Evolutionary conservation across 495 filamentous ascomycete species (phyloP), one percentile per base, ranked within the genome.

Genomic region (Viridothelium virens): DNA sequence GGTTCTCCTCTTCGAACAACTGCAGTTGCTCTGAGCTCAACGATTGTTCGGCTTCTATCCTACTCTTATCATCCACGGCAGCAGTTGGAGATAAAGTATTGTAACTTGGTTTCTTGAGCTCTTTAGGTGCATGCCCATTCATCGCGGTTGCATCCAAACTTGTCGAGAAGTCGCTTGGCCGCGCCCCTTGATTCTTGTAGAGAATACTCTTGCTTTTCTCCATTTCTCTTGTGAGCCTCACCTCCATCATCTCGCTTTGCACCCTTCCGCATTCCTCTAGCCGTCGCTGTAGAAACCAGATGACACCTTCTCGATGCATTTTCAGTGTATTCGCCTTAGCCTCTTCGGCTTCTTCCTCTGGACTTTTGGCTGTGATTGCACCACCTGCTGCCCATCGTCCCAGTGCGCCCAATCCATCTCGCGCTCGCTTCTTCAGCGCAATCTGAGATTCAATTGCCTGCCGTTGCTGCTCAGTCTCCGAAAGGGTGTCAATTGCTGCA

Each of bases 1-100:
- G 87, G 74, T 99, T 97, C 75, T 97, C 92, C 76, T 89, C 85
- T 47, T 91, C 92, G 77, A 99, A 97, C 69, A 97, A 81, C 75
- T 96, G 93, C 64, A 91, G 75, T 75, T 97, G 92, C 69, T 96
- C 91, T 61, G 84, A 83, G 25, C 85, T 88, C 67, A 97, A 77
- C 66, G 89, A 82, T 38, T 83, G 77, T 66, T 87, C 82, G 31
- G 83, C 84, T 16, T 76, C 77, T 44, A 77, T 75, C 67, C 80
- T 73, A 63, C 84, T 78, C 44, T 77, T 74, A 62, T 83, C 77
- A 59, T 36, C 9, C 18, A 31, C 36, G 31, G 5, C 18, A 31
- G 53, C 53, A 33, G 53, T 59, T 3, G 4, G 53, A 3, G 53
- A 59, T 18, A 14, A 5, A 34, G 53, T 18, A 59, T 36, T 59